Percentiles rank a stretch among this genome's conserved stretches.
Evolutionary conservation across 208 protist genomes (phyloP).

Genomic region (Acanthamoeba divionensis): DNA sequence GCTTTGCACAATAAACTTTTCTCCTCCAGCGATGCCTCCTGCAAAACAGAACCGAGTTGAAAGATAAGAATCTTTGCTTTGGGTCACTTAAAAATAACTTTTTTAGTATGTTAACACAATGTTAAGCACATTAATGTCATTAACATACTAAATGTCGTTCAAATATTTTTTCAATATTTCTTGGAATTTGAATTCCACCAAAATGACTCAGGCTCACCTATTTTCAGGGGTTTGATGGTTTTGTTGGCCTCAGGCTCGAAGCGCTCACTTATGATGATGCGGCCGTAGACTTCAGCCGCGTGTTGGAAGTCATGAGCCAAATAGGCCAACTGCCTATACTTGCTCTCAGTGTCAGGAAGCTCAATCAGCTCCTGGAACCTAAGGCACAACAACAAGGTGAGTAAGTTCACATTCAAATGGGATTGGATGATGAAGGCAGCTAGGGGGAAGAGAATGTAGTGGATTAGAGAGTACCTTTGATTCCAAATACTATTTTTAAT

Average conservation of each 20-base stretch:
- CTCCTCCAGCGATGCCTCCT: constrained; percentile 57
- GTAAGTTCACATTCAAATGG: too few relatives aligned
- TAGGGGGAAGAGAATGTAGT: too few relatives aligned
- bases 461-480: too few relatives aligned
- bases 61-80: neutral
- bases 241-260: constrained; percentile 49
- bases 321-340: constrained; percentile 38
- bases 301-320: constrained; percentile 61
- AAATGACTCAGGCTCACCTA: too few relatives aligned
- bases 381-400: too few relatives aligned
- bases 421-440: too few relatives aligned
- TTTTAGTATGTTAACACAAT: too few relatives aligned
- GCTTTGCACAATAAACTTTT: constrained; percentile 56
- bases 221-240: constrained; percentile 48
- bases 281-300: constrained; percentile 62
- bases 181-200: too few relatives aligned
- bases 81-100: neutral
- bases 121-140: too few relatives aligned
- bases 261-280: constrained; percentile 65
- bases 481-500: neutral
- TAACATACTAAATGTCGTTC: neutral
- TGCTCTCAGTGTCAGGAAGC: neutral
- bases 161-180: neutral
- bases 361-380: constrained; percentile 35
- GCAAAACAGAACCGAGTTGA: neutral